These are phyloP conservation scores for Malassezia dermatis DNA, from an alignment of 1,284 basidiomycete species.

Conservation along the genomic window DNA sequence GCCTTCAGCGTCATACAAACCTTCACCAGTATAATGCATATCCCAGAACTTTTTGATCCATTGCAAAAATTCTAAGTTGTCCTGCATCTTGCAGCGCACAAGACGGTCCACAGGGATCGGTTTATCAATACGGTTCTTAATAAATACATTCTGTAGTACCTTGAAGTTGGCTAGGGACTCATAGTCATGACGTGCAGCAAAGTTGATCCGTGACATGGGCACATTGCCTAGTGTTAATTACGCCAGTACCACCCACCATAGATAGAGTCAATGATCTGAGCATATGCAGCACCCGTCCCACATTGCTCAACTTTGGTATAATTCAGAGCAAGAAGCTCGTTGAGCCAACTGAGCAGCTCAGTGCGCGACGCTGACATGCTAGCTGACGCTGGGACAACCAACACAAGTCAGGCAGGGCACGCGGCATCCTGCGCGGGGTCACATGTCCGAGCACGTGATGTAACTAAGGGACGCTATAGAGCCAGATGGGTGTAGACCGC, in stretches of 20 bases:
- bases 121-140: slow-evolving; percentile 76
- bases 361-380: slow-evolving; percentile 54
- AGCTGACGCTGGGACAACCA: not conserved
- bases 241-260: slow-evolving; percentile 56
- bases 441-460: slow-evolving; percentile 8
- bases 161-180: slow-evolving; percentile 93
- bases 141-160: slow-evolving; percentile 60
- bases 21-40: slow-evolving; percentile 70
- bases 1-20: slow-evolving; percentile 71
- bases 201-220: slow-evolving; percentile 38
- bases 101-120: slow-evolving; percentile 87
- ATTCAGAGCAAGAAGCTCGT: slow-evolving; percentile 77
- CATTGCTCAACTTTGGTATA: slow-evolving; percentile 79
- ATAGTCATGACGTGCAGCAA: slow-evolving; percentile 63
- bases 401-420: not conserved
- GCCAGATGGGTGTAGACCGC: slow-evolving; percentile 13
- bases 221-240: slow-evolving; percentile 31
- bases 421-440: not conserved
- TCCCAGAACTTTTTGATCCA: slow-evolving; percentile 98
- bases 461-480: slow-evolving; percentile 10
- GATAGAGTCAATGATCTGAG: slow-evolving; percentile 72
- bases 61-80: slow-evolving; percentile 96
- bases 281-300: slow-evolving; percentile 52
- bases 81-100: slow-evolving; percentile 98
- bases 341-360: slow-evolving; percentile 84